Evolutionary conservation across 345 rosid species (phyloP).

Genomic region (Eucalyptus brandiana): DNA sequence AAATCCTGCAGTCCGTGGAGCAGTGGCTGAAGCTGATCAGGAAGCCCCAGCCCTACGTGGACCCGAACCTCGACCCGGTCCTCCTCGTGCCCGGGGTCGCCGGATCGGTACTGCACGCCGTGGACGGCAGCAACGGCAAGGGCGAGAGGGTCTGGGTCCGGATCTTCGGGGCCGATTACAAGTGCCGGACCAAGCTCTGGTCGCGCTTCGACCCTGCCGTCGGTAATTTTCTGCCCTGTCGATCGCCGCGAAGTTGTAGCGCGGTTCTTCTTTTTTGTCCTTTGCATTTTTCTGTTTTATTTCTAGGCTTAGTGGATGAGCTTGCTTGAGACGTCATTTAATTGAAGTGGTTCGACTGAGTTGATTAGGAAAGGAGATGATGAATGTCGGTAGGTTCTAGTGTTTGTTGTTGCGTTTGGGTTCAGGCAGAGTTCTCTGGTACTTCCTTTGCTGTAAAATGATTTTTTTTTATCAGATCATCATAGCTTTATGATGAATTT

Average conservation of each 20-base stretch:
- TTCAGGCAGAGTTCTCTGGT: neutral
- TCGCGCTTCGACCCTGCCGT: constrained; percentile 79
- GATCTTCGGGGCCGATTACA: constrained; percentile 66
- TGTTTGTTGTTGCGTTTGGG: neutral
- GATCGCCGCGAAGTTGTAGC: neutral
- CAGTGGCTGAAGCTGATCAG: constrained; percentile 43
- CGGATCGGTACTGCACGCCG: constrained; percentile 72
- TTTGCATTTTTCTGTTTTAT: neutral
- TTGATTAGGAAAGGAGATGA: neutral
- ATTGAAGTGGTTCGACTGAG: neutral
- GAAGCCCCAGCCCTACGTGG: constrained; percentile 50
- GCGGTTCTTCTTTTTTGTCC: neutral
- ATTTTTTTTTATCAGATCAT: neutral
- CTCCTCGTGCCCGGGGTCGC: constrained; percentile 87
- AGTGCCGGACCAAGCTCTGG: constrained; percentile 82
- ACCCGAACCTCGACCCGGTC: constrained; percentile 86
- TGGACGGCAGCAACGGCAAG: constrained; percentile 36
- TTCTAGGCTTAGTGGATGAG: neutral
- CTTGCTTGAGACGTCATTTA: neutral
- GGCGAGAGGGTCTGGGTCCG: constrained; percentile 93
- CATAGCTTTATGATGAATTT: neutral
- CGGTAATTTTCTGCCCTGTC: constrained; percentile 11
- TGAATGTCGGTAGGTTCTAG: neutral
- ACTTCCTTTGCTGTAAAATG: neutral
- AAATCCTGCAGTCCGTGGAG: constrained; percentile 66